Evolutionary conservation across 768 basidiomycete genomes (phyloP).

Genomic region (Pisolithus orientalis): DNA sequence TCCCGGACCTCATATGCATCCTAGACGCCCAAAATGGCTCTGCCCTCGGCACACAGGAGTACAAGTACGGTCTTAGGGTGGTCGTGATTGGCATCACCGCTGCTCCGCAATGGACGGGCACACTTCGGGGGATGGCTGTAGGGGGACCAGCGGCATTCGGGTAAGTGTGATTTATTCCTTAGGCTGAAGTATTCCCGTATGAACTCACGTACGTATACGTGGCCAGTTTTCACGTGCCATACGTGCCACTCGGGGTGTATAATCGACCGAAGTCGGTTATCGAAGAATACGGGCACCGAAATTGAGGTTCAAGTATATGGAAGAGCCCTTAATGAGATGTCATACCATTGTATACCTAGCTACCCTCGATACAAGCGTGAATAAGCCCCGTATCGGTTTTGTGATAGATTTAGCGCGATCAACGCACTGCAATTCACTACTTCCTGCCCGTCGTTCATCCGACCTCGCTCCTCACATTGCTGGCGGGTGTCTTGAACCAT

Average conservation of each 20-base stretch:
- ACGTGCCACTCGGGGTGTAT: slow-evolving; percentile 36
- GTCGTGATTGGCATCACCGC: slow-evolving; percentile 43
- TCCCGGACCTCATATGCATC: slow-evolving; percentile 62
- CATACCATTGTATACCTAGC: not conserved
- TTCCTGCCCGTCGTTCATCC: too few species aligned
- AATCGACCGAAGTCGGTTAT: slow-evolving; percentile 41
- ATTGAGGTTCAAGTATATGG: not conserved
- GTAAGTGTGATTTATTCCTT: slow-evolving; percentile 21
- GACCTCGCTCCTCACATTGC: too few species aligned
- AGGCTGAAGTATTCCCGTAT: slow-evolving; percentile 4
- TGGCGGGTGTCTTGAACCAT: too few species aligned
- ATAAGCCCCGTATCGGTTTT: too few species aligned
- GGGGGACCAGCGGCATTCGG: slow-evolving; percentile 53
- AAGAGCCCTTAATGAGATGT: too few species aligned
- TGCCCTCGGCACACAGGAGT: slow-evolving; percentile 58
- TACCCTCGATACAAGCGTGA: not conserved
- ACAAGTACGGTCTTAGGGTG: slow-evolving; percentile 55
- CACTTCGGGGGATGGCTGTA: slow-evolving; percentile 39
- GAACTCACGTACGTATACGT: not conserved
- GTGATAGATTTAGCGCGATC: too few species aligned
- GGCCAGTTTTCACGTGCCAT: slow-evolving; percentile 25
- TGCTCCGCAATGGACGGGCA: slow-evolving; percentile 50
- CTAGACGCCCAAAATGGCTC: slow-evolving; percentile 57
- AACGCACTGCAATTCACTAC: too few species aligned
- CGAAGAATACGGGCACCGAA: slow-evolving; percentile 29